Evolutionary conservation across 1,139 yeast genomes (phyloP).

Genomic region (Geotrichum aggregatum): DNA sequence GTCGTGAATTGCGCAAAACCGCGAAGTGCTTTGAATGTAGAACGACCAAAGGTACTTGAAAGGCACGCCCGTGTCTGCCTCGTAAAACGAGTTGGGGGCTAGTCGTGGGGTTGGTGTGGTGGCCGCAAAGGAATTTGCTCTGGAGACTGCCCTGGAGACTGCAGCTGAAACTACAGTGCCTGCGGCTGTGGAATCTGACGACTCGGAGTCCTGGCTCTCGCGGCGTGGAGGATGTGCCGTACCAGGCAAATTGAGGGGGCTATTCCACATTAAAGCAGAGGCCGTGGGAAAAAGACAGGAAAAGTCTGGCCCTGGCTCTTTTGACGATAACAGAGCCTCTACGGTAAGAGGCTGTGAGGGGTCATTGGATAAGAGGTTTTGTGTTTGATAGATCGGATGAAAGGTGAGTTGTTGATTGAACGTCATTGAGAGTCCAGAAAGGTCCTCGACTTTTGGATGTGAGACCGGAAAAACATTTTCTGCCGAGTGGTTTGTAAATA

Average conservation of each 20-base stretch:
- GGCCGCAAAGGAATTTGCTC: background rate
- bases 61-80: conserved; percentile 1
- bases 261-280: background rate
- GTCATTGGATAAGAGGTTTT: too few species aligned
- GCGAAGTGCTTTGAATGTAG: conserved; percentile 20
- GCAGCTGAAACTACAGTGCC: background rate
- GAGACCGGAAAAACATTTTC: too few species aligned
- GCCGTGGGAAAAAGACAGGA: background rate
- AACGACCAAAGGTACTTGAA: conserved; percentile 22
- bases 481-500: too few species aligned
- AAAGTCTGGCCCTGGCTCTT: background rate
- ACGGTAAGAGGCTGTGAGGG: too few species aligned
- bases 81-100: conserved; percentile 3
- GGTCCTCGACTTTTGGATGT: too few species aligned
- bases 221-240: background rate
- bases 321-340: too few species aligned
- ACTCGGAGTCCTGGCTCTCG: background rate
- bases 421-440: too few species aligned
- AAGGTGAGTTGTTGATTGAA: too few species aligned
- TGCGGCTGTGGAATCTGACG: background rate
- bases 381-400: too few species aligned
- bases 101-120: background rate
- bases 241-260: too few species aligned
- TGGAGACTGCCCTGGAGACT: too few species aligned
- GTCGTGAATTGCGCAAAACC: conserved; percentile 23